A percentile compares a stretch with the other conserved stretches of the same genome.
Evolutionary conservation across 73 alveolate species (phyloP).

Genomic region (Stentor roeselii): DNA sequence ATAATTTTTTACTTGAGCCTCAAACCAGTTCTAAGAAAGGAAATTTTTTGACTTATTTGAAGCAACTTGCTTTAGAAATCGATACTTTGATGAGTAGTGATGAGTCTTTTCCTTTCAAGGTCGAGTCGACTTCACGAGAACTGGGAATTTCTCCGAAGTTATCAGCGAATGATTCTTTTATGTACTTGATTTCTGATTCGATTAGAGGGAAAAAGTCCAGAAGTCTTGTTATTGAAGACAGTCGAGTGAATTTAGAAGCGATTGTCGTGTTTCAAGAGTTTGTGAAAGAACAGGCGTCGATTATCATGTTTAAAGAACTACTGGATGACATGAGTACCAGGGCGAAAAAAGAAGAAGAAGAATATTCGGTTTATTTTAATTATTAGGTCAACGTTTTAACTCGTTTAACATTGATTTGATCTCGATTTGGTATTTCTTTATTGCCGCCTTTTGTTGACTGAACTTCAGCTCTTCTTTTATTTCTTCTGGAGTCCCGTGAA

Average conservation of each 20-base stretch:
- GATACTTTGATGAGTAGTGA: neutral
- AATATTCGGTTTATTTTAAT: no score
- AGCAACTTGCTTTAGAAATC: neutral
- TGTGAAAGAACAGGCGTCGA: slow-evolving; percentile 8
- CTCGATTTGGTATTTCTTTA: neutral
- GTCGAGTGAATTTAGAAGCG: neutral
- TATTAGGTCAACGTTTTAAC: neutral
- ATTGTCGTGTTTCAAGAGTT: slow-evolving; percentile 20
- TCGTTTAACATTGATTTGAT: neutral
- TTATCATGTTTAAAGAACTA: slow-evolving; percentile 1
- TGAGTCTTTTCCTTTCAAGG: neutral
- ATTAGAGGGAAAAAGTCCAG: neutral
- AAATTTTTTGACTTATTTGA: neutral
- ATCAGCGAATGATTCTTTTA: neutral
- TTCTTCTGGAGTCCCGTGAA: neutral
- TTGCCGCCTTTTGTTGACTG: neutral
- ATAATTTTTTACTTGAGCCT: slow-evolving; percentile 23
- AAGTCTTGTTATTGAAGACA: neutral
- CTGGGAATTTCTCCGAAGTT: neutral
- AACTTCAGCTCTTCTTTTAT: neutral
- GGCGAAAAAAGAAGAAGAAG: neutral
- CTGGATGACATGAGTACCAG: neutral
- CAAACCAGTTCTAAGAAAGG: neutral
- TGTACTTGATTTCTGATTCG: neutral
- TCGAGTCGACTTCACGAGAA: neutral